Evolutionary conservation across 2,329 filamentous ascomycete species (phyloP), one percentile per base, ranked within the genome.

Genomic region (Acarospora socialis): DNA sequence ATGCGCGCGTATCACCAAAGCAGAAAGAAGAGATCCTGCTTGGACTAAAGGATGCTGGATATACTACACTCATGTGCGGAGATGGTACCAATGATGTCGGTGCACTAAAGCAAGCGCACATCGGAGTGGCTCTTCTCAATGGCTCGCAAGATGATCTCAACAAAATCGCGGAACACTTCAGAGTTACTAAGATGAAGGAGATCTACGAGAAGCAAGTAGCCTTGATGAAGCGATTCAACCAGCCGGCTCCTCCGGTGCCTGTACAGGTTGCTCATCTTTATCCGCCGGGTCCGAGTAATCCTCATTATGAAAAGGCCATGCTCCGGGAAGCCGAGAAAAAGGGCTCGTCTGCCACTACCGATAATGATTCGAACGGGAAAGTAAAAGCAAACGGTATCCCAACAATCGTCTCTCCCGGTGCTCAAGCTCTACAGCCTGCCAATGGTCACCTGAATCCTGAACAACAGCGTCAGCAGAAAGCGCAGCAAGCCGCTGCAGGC

Each of bases 11-110:
- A 7, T 98, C 90, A 2, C 90, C 90, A 6, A 94, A 93, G 66
- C 90, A 98, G 51, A 98, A 98, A 63, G 90, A 98, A 56, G 86
- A 95, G 33, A 95, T 98, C 49, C 68, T 98, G n/a, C 71, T 93
- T 14, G 90, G 90, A 21, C 72, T 95, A 40, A 94, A 93, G 61
- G 86, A 93, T 48, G 81, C 83, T 61, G 90, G 90, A 30, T 98
- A 98, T 63, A 94, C 90, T 39, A 98, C 90, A 18, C 70, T 98
- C 40, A 98, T 98, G 90, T 92, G 86, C 47, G 90, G 90, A 56
- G 90, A 98, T 50, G 90, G 90, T 42, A 98, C 90, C 34, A 98
- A 98, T 55, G 90, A 98, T 51, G 90, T 98, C 34, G 90, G 90
- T 43, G 90, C 90, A 26, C 65, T 98, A 50, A 98, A 98, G 66